A percentile compares a stretch with the other conserved stretches of the same genome.
Conservation (phyloP, 2,329 filamentous ascomycete genomes). For the Metarhizium guizhouense region DNA sequence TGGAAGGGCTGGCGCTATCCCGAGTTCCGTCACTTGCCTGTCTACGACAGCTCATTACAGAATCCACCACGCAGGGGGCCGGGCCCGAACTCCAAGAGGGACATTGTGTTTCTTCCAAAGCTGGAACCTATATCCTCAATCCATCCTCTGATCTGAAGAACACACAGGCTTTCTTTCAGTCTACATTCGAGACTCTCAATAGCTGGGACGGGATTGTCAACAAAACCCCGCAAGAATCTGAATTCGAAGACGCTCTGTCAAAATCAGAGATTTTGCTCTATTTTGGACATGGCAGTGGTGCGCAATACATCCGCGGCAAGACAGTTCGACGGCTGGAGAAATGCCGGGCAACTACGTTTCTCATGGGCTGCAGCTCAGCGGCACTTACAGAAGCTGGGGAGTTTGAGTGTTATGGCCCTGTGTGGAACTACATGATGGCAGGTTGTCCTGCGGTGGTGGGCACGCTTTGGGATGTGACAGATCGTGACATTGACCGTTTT, state of each 20-base stretch:
- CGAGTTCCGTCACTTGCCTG: conserved; percentile 81
- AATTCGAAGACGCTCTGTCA: conserved; percentile 62
- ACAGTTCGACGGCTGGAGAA: conserved; percentile 70
- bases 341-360: conserved; percentile 68
- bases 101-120: conserved; percentile 44
- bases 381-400: conserved; percentile 69
- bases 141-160: conserved; percentile 74
- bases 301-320: conserved; percentile 83
- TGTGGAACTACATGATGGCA: conserved; percentile 85
- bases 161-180: conserved; percentile 68
- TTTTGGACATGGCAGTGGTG: conserved; percentile 91
- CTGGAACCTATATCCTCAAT: conserved; percentile 78
- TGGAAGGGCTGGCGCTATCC: conserved; percentile 71
- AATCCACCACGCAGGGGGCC: conserved; percentile 22
- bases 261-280: conserved; percentile 71
- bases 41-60: conserved; percentile 65
- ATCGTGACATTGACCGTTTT: conserved; percentile 93
- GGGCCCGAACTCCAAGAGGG: conserved; percentile 23
- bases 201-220: conserved; percentile 64
- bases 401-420: conserved; percentile 85
- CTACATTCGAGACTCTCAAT: conserved; percentile 53
- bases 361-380: conserved; percentile 92
- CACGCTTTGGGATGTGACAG: conserved; percentile 96
- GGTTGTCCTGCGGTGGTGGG: conserved; percentile 81
- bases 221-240: conserved; percentile 62